Evolutionary conservation across 768 basidiomycete species (phyloP).

Genomic region (Lentinula guzmanii): DNA sequence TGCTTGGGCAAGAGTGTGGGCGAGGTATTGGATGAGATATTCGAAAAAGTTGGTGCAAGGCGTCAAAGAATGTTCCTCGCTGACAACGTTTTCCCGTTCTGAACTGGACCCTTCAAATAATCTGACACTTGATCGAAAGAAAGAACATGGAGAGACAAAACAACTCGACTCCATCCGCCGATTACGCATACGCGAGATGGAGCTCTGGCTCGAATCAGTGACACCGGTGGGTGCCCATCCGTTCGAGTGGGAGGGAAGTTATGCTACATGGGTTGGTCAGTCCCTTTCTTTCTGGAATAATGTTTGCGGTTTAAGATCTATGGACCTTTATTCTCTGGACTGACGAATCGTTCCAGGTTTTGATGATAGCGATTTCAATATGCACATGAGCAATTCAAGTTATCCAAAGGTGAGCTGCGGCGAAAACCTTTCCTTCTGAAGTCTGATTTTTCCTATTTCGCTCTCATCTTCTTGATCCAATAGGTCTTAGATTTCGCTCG

Average conservation of each 20-base stretch:
- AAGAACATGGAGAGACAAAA: too few relatives aligned
- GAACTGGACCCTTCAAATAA: too few relatives aligned
- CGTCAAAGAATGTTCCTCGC: neutral
- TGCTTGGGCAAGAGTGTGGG: neutral
- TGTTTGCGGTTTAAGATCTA: neutral
- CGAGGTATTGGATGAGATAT: neutral
- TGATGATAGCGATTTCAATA: constrained; percentile 71
- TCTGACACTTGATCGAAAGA: too few relatives aligned
- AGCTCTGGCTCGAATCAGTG: neutral
- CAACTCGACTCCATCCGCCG: neutral
- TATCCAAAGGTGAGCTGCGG: constrained; percentile 62
- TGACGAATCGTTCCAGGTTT: constrained; percentile 30
- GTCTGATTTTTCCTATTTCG: neutral
- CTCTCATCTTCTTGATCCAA: neutral
- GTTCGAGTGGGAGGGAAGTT: neutral
- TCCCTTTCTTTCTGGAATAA: too few relatives aligned
- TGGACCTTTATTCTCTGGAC: too few relatives aligned
- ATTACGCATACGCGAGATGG: neutral
- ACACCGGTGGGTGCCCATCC: constrained; percentile 3
- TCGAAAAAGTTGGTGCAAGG: neutral
- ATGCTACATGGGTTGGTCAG: neutral
- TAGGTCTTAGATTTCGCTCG: constrained; percentile 3
- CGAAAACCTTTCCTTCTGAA: neutral
- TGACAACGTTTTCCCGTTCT: too few relatives aligned
- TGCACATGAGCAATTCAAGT: constrained; percentile 76